These are phyloP conservation scores for Fraxinus platypoda DNA, from an alignment of 305 asterid species.

Conservation along the genomic window DNA sequence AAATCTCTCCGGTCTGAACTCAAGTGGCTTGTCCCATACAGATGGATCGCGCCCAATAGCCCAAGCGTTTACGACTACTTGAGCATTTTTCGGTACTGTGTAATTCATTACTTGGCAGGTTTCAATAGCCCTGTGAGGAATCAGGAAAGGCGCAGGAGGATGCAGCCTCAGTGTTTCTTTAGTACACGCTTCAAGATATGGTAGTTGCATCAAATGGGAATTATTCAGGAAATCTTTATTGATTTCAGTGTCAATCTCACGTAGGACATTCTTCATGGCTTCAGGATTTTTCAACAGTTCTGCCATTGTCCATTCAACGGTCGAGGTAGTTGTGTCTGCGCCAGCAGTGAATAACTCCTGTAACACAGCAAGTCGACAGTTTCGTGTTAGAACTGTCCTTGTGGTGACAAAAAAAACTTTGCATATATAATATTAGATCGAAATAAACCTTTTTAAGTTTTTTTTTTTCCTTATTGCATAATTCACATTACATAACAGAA, in stretches of 20 bases:
- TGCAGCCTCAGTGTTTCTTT: not conserved
- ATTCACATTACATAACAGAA: not conserved
- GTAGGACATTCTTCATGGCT: not conserved
- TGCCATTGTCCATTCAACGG: not conserved
- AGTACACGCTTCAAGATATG: not conserved
- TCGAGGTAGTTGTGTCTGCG: not conserved
- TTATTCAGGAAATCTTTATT: not conserved
- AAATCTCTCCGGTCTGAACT: not conserved
- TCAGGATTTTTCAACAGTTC: not conserved
- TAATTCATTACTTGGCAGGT: not conserved
- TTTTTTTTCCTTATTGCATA: no score
- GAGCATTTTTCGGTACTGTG: not conserved
- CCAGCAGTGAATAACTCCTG: not conserved
- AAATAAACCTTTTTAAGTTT: no score
- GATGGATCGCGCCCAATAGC: not conserved
- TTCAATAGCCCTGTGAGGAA: not conserved
- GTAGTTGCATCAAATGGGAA: not conserved
- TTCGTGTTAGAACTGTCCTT: not conserved
- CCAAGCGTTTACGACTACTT: not conserved
- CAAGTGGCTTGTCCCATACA: not conserved
- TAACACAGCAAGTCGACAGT: not conserved
- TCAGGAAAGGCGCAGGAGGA: not conserved
- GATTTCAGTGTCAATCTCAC: not conserved
- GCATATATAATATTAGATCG: not conserved
- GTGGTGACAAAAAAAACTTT: not conserved